Evolutionary conservation across 2,329 filamentous ascomycete genomes (phyloP).

Genomic region (Atkinsonella texensis): DNA sequence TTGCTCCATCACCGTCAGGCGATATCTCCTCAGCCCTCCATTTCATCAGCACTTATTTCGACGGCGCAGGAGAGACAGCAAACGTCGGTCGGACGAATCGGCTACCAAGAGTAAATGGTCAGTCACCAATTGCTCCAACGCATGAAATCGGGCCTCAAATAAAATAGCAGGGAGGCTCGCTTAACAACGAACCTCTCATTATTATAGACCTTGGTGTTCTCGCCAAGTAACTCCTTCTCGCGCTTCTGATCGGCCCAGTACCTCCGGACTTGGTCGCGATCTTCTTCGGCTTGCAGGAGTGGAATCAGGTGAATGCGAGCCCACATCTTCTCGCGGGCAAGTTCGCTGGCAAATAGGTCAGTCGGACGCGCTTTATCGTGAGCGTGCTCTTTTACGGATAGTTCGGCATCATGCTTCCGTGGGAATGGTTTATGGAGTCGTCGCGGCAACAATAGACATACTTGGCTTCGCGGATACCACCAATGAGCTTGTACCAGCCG

Average conservation of each 20-base stretch:
- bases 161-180: background rate
- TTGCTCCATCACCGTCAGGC: too few species aligned
- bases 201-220: slow-evolving; percentile 77
- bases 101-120: background rate
- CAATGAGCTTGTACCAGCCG: slow-evolving; percentile 77
- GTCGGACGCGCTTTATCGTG: background rate
- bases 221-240: slow-evolving; percentile 82
- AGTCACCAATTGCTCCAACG: background rate
- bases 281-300: slow-evolving; percentile 88
- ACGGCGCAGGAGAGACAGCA: slow-evolving; percentile 54
- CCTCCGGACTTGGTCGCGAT: slow-evolving; percentile 84
- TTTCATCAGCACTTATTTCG: slow-evolving; percentile 33
- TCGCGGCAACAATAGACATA: slow-evolving; percentile 33
- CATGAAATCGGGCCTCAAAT: background rate
- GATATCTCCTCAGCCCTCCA: too few species aligned
- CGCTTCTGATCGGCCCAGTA: slow-evolving; percentile 76
- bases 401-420: too few species aligned
- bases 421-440: too few species aligned
- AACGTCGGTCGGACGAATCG: slow-evolving; percentile 77
- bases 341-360: slow-evolving; percentile 49
- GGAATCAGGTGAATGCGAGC: slow-evolving; percentile 89
- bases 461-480: slow-evolving; percentile 85
- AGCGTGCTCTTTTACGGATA: too few species aligned
- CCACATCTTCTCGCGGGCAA: slow-evolving; percentile 97
- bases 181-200: slow-evolving; percentile 58